Evolutionary conservation across 305 asterid genomes (phyloP), one percentile per base, ranked within the genome.

Genomic region (Nicotiana rustica): DNA sequence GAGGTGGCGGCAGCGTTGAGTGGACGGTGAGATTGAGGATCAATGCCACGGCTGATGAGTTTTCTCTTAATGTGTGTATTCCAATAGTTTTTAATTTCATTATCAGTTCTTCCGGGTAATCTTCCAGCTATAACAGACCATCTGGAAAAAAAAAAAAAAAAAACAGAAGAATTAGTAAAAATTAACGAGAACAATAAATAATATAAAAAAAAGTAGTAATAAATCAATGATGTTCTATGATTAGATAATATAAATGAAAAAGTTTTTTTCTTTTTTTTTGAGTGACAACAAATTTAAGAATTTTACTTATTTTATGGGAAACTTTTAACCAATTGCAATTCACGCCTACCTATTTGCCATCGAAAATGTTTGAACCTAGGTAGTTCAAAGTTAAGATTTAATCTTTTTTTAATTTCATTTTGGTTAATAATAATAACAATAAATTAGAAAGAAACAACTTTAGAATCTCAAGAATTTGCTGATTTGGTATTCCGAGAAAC

Each of bases 111-210:
- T 41, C 88, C 87, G 0, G 89, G 88, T 57, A 90, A 82, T 61
- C 89, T 86, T 38, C 88, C 90, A 0, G 93, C 93, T 31, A 90
- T 90, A 10, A 85, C 64, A 25, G 93, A 90, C 93, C 93, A 90
- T 81, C 91, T 90, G 75, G 29, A 25, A 25, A 25, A 2, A 31
- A n/a, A 56, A 6, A 38, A 9, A 0, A 67, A 5, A 59, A 14
- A 2, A 33, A 3, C n/a, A 52, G 31, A 29, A 17, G 15, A 6
- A 81, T 55, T 14, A 38, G 47, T n/a, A 57, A 9, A 41, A 49
- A 19, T 65, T 47, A 80, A 21, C 56, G 13, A 55, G 17, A 7
- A 35, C 38, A 18, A 10, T 17, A 33, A 33, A 10, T 17, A 33
- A 33, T 33, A 33, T 2, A 10, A 14, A 3, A 67, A 36, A 6